Evolutionary conservation across 2,329 filamentous ascomycete genomes (phyloP).

Genomic region (Tolypocladium sp.): DNA sequence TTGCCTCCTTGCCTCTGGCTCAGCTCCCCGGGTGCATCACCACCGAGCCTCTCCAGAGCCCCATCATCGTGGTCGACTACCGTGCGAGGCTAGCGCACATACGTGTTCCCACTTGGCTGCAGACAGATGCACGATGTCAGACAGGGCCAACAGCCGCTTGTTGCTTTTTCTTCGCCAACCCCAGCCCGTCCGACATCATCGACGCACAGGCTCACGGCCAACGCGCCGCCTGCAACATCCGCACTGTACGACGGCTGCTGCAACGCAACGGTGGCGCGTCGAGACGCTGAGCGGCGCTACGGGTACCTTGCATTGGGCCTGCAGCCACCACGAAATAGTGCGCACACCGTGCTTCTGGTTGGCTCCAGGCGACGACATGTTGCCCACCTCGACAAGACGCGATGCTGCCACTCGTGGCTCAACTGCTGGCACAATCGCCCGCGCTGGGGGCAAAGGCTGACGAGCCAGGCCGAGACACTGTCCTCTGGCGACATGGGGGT

Average conservation of each 20-base stretch:
- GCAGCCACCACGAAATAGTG: neutral
- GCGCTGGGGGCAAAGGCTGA: neutral
- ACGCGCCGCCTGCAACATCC: neutral
- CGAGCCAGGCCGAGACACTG: neutral
- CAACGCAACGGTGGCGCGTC: neutral
- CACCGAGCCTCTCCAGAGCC: neutral
- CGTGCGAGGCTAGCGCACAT: neutral
- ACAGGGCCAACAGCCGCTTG: neutral
- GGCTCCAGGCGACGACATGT: neutral
- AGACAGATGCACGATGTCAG: neutral
- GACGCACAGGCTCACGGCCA: neutral
- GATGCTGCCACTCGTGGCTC: neutral
- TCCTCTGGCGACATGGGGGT: neutral
- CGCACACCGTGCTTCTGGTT: neutral
- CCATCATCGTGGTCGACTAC: neutral
- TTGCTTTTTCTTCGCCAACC: neutral
- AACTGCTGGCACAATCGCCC: neutral
- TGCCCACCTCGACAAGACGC: neutral
- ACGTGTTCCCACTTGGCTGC: neutral
- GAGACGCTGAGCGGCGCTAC: neutral
- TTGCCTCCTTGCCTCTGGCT: neutral
- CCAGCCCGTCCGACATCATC: neutral
- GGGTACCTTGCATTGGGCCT: neutral
- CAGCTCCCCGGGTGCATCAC: neutral
- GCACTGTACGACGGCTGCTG: neutral